Evolutionary conservation across 352 stramenopile genomes (phyloP).

Genomic region (Stramenopiles sp.): DNA sequence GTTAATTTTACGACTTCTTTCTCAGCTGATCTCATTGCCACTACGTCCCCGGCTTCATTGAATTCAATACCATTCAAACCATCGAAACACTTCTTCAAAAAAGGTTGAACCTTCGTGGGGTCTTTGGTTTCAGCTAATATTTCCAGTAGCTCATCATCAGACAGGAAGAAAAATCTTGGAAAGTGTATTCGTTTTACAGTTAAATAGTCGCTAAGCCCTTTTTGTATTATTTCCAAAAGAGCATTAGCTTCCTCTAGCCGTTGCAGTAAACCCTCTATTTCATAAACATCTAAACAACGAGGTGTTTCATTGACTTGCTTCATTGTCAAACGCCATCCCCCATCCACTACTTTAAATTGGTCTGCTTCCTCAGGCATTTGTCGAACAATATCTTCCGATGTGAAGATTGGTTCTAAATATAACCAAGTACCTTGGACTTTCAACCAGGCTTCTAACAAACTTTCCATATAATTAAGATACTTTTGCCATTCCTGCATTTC

Average conservation of each 20-base stretch:
- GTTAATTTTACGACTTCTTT: conserved; percentile 64
- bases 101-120: conserved; percentile 70
- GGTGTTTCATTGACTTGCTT: not conserved
- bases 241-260: conserved; percentile 67
- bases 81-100: conserved; percentile 80
- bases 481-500: conserved; percentile 64
- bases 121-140: conserved; percentile 79
- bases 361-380: conserved; percentile 73
- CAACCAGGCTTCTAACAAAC: conserved; percentile 80
- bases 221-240: conserved; percentile 78
- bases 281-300: not conserved
- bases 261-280: conserved; percentile 39
- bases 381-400: conserved; percentile 75
- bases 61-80: conserved; percentile 75
- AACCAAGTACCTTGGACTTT: conserved; percentile 76
- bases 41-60: conserved; percentile 67
- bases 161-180: conserved; percentile 73
- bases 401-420: conserved; percentile 79
- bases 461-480: conserved; percentile 59
- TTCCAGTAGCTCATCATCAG: conserved; percentile 68
- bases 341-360: not conserved
- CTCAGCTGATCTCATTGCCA: conserved; percentile 68
- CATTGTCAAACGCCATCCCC: not conserved
- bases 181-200: conserved; percentile 68
- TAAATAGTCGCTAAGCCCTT: conserved; percentile 71